phyloP scores from a whole-genome alignment of 2,329 filamentous ascomycete genomes.

The Phialophora verrucosa region DNA sequence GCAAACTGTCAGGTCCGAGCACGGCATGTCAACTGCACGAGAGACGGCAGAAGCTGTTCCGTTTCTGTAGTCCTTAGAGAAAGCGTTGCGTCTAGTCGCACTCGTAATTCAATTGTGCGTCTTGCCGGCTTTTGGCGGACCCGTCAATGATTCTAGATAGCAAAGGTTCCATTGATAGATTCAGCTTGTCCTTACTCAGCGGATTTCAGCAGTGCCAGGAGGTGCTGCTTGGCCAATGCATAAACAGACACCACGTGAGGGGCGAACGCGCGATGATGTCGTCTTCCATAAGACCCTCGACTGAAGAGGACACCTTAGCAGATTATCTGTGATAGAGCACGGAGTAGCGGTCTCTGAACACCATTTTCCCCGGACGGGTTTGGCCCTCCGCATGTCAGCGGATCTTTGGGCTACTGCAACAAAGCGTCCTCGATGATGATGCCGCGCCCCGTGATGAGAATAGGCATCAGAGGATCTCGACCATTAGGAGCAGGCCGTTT shows the following conservation, averaged over 20 bases:
- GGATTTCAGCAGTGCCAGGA: background rate
- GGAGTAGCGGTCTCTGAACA: constrained; percentile 6
- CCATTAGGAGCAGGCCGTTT: background rate
- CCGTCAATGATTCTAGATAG: background rate
- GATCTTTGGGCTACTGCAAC: background rate
- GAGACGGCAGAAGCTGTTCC: constrained; percentile 2
- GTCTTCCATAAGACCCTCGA: constrained; percentile 15
- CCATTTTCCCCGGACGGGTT: constrained; percentile 6
- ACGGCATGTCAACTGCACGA: background rate
- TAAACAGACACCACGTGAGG: constrained; percentile 23
- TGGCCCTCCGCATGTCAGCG: constrained; percentile 1
- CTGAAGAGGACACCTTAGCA: constrained; percentile 9
- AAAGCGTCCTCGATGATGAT: background rate
- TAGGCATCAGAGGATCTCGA: constrained; percentile 3
- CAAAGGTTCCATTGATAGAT: constrained; percentile 8
- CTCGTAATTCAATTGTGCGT: background rate
- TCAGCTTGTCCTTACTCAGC: constrained; percentile 2
- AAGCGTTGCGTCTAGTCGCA: background rate
- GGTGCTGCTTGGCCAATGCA: background rate
- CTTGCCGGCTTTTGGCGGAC: background rate
- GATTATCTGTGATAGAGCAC: background rate
- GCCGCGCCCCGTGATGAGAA: constrained; percentile 3
- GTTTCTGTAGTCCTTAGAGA: background rate
- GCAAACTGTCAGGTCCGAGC: constrained; percentile 4
- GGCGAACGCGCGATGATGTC: constrained; percentile 28